phyloP scores from a whole-genome alignment of 2,329 filamentous ascomycete genomes.

The Scedosporium aurantiacum region DNA sequence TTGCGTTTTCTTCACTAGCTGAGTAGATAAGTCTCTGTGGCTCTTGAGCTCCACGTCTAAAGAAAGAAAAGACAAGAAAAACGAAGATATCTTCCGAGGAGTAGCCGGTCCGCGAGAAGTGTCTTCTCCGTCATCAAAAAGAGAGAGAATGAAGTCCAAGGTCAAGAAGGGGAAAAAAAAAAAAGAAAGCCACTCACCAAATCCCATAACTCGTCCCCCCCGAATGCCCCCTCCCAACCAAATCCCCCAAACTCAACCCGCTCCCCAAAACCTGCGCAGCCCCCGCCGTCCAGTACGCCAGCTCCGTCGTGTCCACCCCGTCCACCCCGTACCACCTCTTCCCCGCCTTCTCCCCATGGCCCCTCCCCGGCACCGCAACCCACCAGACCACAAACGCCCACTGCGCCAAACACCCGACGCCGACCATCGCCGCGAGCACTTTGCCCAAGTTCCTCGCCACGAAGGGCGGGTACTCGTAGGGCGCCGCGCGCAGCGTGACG shows the following conservation, averaged over 20 bases:
- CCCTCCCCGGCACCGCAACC: slow-evolving; percentile 28
- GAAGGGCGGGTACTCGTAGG: slow-evolving; percentile 30
- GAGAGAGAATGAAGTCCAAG: neutral
- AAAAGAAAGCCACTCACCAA: slow-evolving; percentile 27
- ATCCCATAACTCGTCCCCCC: slow-evolving; percentile 36
- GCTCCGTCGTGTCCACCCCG: slow-evolving; percentile 35
- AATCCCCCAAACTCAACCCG: slow-evolving; percentile 28
- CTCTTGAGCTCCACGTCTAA: too few relatives aligned
- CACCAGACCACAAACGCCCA: slow-evolving; percentile 36
- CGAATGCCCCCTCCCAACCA: slow-evolving; percentile 33
- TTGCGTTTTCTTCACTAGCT: neutral
- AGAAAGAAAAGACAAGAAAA: neutral
- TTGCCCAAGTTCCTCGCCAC: slow-evolving; percentile 28
- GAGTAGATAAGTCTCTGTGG: too few relatives aligned
- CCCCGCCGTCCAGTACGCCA: slow-evolving; percentile 37
- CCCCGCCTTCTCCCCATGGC: slow-evolving; percentile 31
- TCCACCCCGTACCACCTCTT: slow-evolving; percentile 30
- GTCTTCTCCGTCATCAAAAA: neutral
- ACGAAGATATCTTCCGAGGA: neutral
- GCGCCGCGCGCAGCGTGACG: slow-evolving; percentile 30
- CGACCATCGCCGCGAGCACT: slow-evolving; percentile 24
- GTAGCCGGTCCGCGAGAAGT: too few relatives aligned
- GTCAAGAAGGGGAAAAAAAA: neutral
- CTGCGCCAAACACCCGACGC: slow-evolving; percentile 26
- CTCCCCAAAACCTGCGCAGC: slow-evolving; percentile 31